Evolutionary conservation across 1,139 yeast genomes (phyloP).

Genomic region (Debaryomyces coudertii): DNA sequence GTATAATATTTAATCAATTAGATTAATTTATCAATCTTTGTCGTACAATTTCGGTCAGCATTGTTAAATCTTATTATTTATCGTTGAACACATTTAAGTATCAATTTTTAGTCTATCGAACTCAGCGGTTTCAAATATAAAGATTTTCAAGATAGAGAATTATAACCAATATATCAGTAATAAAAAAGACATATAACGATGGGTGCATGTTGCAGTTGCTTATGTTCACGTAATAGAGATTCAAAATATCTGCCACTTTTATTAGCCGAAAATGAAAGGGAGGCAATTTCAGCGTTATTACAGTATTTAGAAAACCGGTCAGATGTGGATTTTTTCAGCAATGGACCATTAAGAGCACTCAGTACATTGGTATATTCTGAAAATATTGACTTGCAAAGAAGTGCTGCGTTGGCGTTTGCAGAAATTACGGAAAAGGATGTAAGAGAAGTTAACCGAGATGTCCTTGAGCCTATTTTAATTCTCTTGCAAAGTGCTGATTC

Average conservation of each 20-base stretch:
- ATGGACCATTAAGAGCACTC: conserved; percentile 85
- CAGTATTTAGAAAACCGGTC: conserved; percentile 84
- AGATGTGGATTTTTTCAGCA: conserved; percentile 90
- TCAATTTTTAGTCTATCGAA: not conserved
- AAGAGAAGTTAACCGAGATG: conserved; percentile 86
- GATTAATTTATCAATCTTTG: conserved; percentile 5
- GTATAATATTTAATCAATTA: conserved; percentile 6
- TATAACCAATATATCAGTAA: not conserved
- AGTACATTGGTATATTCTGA: conserved; percentile 93
- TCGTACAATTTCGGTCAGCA: not conserved
- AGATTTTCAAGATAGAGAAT: not conserved
- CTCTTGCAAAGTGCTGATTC: conserved; percentile 84
- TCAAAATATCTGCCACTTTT: conserved; percentile 71
- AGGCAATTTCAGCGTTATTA: conserved; percentile 87
- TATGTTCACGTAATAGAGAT: conserved; percentile 39
- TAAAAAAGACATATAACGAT: conserved; percentile 27
- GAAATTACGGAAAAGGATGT: conserved; percentile 97
- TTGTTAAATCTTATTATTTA: not conserved
- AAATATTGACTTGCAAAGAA: conserved; percentile 90
- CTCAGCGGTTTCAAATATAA: not conserved
- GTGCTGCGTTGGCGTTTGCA: conserved; percentile 98
- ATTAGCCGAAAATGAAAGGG: conserved; percentile 95
- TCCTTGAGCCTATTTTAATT: conserved; percentile 88
- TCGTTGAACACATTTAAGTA: not conserved
- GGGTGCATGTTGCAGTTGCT: conserved; percentile 74